These are phyloP conservation scores for Cercophora sp. DNA, from an alignment of 495 filamentous ascomycete species.

Conservation along the genomic window DNA sequence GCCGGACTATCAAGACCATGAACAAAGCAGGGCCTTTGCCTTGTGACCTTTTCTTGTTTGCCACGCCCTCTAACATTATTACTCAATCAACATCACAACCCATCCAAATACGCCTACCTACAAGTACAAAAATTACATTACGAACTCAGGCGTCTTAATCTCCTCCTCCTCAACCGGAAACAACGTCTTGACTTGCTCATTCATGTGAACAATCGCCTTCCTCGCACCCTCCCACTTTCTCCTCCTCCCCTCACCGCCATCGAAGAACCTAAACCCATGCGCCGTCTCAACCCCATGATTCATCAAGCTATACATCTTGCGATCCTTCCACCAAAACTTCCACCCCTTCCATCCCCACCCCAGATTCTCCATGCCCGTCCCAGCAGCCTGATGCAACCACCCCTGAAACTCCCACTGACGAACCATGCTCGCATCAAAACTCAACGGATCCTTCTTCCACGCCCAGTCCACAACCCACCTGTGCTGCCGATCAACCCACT, in stretches of 20 bases:
- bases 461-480: slow-evolving; percentile 25
- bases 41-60: too few species aligned
- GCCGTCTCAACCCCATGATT: slow-evolving; percentile 35
- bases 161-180: slow-evolving; percentile 23
- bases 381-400: slow-evolving; percentile 35
- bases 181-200: slow-evolving; percentile 22
- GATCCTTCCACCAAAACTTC: slow-evolving; percentile 35
- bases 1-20: too few species aligned
- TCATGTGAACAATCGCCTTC: slow-evolving; percentile 29
- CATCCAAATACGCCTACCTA: too few species aligned
- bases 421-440: slow-evolving; percentile 20
- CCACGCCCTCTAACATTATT: too few species aligned
- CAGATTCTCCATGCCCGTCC: slow-evolving; percentile 38
- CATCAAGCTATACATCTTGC: slow-evolving; percentile 32
- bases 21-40: too few species aligned
- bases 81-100: too few species aligned
- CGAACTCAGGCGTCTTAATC: too few species aligned
- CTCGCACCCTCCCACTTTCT: slow-evolving; percentile 25
- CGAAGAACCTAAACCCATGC: slow-evolving; percentile 33
- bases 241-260: slow-evolving; percentile 32
- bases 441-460: slow-evolving; percentile 15
- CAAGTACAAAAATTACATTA: too few species aligned
- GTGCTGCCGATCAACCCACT: slow-evolving; percentile 27
- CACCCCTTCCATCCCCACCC: slow-evolving; percentile 35
- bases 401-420: slow-evolving; percentile 32